Evolutionary conservation across 257 asterid genomes (phyloP), one percentile per base, ranked within the genome.

Genomic region (Salvia rosmarinus): DNA sequence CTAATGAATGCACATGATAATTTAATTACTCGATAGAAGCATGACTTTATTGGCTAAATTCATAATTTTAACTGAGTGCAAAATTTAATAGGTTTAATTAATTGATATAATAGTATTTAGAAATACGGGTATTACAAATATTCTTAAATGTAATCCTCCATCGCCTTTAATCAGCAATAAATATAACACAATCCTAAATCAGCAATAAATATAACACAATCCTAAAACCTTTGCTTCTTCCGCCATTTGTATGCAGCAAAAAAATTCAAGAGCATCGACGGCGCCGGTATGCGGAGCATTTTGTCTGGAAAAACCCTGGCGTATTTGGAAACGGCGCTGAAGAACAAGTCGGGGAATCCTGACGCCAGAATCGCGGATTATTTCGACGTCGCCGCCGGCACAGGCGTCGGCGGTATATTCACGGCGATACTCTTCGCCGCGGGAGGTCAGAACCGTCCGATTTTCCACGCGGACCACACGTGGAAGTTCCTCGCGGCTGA

Each of bases 351-450:
- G 1, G 95, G 93, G 9, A 84, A 89, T 63, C 83, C 90, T 1
- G 85, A 89, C 57, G 98, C 99, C 8, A 77, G 89, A 73, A 85
- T 95, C 61, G 96, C 97, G 9, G 97, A 95, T 71, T 95, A 85
- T 56, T 91, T 95, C 79, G 99, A 95, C 79, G 98, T 95, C 14
- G 96, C 97, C 4, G 87, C 95, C 17, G 99, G 99, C 6, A 85
- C 90, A 47, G 98, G 99, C 50, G 83, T 89, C 63, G 99, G 99
- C 2, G 99, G 99, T 0, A 85, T 95, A 11, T 91, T 91, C 82
- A 80, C 95, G 71, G 86, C 96, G 79, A 95, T 95, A 98, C 86
- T 95, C 2, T 91, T 95, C 76, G 96, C 90, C 16, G 68, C 95
- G 11, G 72, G 71, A 51, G 94, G 87, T 78, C 81, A 75, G 52